phyloP scores from a whole-genome alignment of 352 stramenopile genomes.

The Phytophthora fragariae region DNA sequence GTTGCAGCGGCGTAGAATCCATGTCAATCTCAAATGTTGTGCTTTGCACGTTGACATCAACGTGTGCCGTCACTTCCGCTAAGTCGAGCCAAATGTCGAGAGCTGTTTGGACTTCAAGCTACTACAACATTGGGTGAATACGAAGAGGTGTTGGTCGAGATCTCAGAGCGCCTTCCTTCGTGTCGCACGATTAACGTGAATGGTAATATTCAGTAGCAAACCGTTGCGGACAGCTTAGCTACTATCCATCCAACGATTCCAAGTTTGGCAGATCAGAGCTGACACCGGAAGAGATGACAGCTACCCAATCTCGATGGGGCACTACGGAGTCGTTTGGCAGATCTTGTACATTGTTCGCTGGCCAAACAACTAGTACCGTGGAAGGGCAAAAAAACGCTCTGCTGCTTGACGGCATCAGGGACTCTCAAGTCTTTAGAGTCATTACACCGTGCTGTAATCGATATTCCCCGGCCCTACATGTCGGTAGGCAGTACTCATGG shows the following conservation, averaged over 20 bases:
- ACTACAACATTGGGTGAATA: slow-evolving; percentile 9
- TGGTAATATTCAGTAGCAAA: not conserved
- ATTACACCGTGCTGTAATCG: slow-evolving; percentile 1
- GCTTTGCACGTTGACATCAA: slow-evolving; percentile 17
- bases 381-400: slow-evolving; percentile 16
- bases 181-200: not conserved
- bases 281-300: not conserved
- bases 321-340: not conserved
- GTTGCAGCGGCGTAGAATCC: not conserved
- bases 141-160: not conserved
- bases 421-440: slow-evolving; percentile 8
- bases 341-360: not conserved
- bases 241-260: slow-evolving; percentile 12
- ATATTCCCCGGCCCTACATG: no score
- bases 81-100: slow-evolving; percentile 1
- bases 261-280: slow-evolving; percentile 7
- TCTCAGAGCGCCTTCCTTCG: not conserved
- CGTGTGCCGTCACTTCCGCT: slow-evolving; percentile 5
- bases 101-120: not conserved
- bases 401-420: not conserved
- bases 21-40: slow-evolving; percentile 10
- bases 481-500: no score
- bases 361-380: slow-evolving; percentile 8
- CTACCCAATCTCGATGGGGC: not conserved
- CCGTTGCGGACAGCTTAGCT: not conserved